These are phyloP conservation scores for Lactifluus rugatus DNA, from an alignment of 768 basidiomycete species.

Conservation along the genomic window DNA sequence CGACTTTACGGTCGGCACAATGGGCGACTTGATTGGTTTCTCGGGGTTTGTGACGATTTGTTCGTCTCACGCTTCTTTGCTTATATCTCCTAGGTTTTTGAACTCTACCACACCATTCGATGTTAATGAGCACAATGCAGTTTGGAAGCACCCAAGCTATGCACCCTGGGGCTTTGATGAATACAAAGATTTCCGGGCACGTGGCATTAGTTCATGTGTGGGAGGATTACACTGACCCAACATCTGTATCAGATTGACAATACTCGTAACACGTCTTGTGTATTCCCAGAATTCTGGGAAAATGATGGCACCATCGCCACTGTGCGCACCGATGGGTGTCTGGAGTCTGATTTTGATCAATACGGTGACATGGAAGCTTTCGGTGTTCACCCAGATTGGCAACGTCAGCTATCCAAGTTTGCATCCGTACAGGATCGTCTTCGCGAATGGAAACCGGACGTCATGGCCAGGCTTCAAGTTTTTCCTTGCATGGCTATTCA, in stretches of 20 bases:
- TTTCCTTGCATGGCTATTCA: slow-evolving; percentile 84
- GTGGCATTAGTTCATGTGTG: slow-evolving; percentile 18
- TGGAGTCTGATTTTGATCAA: slow-evolving; percentile 82
- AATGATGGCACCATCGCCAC: slow-evolving; percentile 62
- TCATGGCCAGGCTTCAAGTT: slow-evolving; percentile 64
- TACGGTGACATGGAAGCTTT: slow-evolving; percentile 97
- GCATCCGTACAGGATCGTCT: slow-evolving; percentile 95
- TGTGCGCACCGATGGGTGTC: slow-evolving; percentile 61
- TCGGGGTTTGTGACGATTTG: slow-evolving; percentile 44
- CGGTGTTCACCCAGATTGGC: slow-evolving; percentile 90
- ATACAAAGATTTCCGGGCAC: slow-evolving; percentile 73
- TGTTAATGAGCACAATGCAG: slow-evolving; percentile 57
- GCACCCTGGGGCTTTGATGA: slow-evolving; percentile 79
- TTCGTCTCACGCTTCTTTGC: slow-evolving; percentile 10
- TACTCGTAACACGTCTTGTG: slow-evolving; percentile 61
- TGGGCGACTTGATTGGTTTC: slow-evolving; percentile 82
- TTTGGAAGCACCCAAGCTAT: slow-evolving; percentile 69
- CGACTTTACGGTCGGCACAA: slow-evolving; percentile 92
- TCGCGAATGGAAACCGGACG: slow-evolving; percentile 78
- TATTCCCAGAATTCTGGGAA: slow-evolving; percentile 70
- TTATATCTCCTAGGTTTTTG: slow-evolving; percentile 42
- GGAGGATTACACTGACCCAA: neutral
- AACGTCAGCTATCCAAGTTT: slow-evolving; percentile 90
- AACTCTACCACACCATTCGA: slow-evolving; percentile 76
- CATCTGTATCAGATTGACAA: slow-evolving; percentile 45